Base-by-base conservation (phyloP, 495 filamentous ascomycete species). In the Xylaria cubensis region DNA sequence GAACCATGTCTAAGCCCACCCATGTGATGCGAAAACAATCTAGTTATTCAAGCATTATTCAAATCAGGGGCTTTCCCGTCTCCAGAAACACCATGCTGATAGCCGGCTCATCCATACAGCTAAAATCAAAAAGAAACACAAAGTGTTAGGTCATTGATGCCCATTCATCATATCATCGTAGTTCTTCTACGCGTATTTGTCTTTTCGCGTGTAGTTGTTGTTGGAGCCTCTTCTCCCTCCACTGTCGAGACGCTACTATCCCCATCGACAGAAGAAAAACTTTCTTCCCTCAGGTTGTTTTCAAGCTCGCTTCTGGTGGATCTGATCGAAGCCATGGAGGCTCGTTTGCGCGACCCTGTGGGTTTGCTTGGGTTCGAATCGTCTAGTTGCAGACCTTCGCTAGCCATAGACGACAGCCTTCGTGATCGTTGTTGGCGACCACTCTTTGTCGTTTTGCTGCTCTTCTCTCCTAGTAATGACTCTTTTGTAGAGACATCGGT, bases 111-210 rank as follows among this genome's bases (percentile, higher is more conserved):
- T 50, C 36, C 44, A 67, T 65, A 34, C 26, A 70, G 62, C 59
- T 73, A 69, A 69, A 39, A 64, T 24, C 59, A 46, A 66, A 72
- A 71, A 48, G 36, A 3, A 62, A 70, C 26, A 32, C 26, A 48
- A 34, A 58, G 32, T 48, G 36, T 48, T 36, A 13, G 21, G 13
- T 55, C 51, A 3, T 4, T 55, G 51, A 55, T 36, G 29, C 26
- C 19, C 17, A 4, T 61, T 61, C 48, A 64, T 88, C 85, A 89
- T 80, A 88, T 73, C 87, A 89, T 88, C 85, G 86, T 88, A 74
- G 86, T 89, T 78, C 85, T 83, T 73, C 87, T 72, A 41, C 70
- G 70, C 24, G 55, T 77, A 68, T 84, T 79, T 59, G 74, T 77
- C 75, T 44, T 72, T 39, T 5, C 72, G 39, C 44, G 70, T 44